These are phyloP conservation scores for Petunia hybrid DNA, from an alignment of 305 asterid genomes.

Conservation along the genomic window DNA sequence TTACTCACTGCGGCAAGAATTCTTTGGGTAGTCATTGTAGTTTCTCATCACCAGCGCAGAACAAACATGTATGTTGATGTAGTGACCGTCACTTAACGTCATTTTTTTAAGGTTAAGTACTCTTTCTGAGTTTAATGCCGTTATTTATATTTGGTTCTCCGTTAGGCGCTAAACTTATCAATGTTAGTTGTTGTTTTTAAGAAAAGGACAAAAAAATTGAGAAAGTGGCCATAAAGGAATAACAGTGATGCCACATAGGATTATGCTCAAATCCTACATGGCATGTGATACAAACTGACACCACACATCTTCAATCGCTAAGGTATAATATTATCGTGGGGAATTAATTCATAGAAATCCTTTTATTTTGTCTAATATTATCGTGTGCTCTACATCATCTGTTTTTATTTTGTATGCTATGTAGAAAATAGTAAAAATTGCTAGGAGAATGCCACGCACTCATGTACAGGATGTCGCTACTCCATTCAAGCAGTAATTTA, in stretches of 20 bases:
- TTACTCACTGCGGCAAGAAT: neutral
- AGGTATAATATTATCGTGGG: neutral
- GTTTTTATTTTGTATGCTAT: too few species aligned
- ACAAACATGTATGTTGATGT: neutral
- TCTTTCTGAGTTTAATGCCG: neutral
- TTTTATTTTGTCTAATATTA: too few species aligned
- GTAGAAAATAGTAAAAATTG: too few species aligned
- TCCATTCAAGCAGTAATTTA: too few species aligned
- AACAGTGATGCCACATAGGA: neutral
- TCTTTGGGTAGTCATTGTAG: neutral
- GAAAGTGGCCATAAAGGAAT: constrained; percentile 8
- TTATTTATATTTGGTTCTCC: neutral
- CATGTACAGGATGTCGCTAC: too few species aligned
- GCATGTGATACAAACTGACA: neutral
- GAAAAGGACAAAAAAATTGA: neutral
- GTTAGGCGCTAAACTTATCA: neutral
- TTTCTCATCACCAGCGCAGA: neutral
- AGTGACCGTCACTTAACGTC: neutral
- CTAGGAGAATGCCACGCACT: too few species aligned
- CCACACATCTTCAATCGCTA: constrained; percentile 16
- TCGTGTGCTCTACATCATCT: too few species aligned
- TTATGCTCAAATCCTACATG: neutral
- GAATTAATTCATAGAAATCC: too few species aligned
- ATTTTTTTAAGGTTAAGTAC: neutral
- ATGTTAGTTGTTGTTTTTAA: neutral